Evolutionary conservation across 169 alveolate genomes (phyloP), one percentile per base, ranked within the genome.

Genomic region (Blepharisma undulans): DNA sequence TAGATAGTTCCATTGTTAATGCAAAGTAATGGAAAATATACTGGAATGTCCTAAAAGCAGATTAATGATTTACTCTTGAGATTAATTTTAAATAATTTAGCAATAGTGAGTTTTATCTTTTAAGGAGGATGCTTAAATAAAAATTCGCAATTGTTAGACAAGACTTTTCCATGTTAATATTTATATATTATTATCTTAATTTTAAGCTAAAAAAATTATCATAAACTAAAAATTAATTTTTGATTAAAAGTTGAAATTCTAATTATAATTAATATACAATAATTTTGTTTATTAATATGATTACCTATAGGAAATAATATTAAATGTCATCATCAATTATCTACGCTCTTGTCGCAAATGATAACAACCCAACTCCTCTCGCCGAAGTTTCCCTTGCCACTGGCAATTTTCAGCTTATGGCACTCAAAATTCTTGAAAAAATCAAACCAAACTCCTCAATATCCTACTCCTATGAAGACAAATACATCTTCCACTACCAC

Each of bases 401-500:
- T 21, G 89, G 89, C 10, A 82, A 82, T 30, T 82, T 82, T 59
- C 72, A 33, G 27, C 48, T 36, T 8, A 33, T 82, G 34, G 72
- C 89, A 25, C 78, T 22, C 7, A 82, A 22, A 22, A 33, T 82
- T 4, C 89, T 82, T n/a, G 36, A 82, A 25, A 82, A 82, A 79
- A 33, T 79, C 87, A 79, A 33, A 79, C 87, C 71, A 21, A 32
- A 32, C 34, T 30, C 87, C 7, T 79, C 87, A 27, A 32, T 32
- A 25, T 79, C 87, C 34, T 79, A 79, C 18, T 21, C 77, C 25
- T 82, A 82, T 10, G 89, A 82, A 36, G 27, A 82, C 72, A 36
- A 82, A 30, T 59, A 82, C 60, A 82, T 82, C 14, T 82, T 82
- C 34, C 89, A 82, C 89, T 82, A 82, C 77, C 29, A 36, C 78